phyloP scores from a whole-genome alignment of 306 rosid genomes.

The Arachis stenosperma region DNA sequence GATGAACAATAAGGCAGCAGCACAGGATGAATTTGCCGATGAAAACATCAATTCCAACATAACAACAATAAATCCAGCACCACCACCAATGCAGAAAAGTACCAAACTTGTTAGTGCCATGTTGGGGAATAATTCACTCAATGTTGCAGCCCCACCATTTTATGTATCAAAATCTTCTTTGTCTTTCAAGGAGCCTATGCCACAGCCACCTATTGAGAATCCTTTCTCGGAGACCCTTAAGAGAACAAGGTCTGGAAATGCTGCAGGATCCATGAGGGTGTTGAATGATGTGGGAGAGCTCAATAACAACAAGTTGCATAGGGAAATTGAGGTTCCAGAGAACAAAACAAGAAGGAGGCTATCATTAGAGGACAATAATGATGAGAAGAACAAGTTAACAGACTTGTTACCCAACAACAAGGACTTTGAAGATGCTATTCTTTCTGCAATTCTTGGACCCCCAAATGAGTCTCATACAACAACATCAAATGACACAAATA shows the following conservation, averaged over 20 bases:
- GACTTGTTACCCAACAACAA: conserved; percentile 70
- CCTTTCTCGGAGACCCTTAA: conserved; percentile 67
- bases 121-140: conserved; percentile 59
- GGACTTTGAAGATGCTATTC: conserved; percentile 94
- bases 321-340: conserved; percentile 51
- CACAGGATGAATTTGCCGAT: conserved; percentile 62
- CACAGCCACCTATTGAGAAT: conserved; percentile 41
- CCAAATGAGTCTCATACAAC: conserved; percentile 37
- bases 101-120: conserved; percentile 40
- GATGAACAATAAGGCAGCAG: conserved; percentile 25
- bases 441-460: conserved; percentile 71
- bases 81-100: conserved; percentile 40
- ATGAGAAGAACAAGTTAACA: conserved; percentile 43
- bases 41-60: conserved; percentile 70
- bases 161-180: conserved; percentile 52
- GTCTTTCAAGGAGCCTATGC: conserved; percentile 40
- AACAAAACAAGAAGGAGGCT: conserved; percentile 62
- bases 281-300: conserved; percentile 40
- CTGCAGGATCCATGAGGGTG: conserved; percentile 57
- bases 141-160: conserved; percentile 82
- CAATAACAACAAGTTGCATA: conserved; percentile 28
- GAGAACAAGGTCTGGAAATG: conserved; percentile 90
- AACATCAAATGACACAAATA: not conserved
- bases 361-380: conserved; percentile 44
- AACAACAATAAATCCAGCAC: conserved; percentile 29